A percentile compares a stretch with the other conserved stretches of the same genome.
Evolutionary conservation across 2,329 filamentous ascomycete species (phyloP).

Genomic region (Talaromyces sp.): DNA sequence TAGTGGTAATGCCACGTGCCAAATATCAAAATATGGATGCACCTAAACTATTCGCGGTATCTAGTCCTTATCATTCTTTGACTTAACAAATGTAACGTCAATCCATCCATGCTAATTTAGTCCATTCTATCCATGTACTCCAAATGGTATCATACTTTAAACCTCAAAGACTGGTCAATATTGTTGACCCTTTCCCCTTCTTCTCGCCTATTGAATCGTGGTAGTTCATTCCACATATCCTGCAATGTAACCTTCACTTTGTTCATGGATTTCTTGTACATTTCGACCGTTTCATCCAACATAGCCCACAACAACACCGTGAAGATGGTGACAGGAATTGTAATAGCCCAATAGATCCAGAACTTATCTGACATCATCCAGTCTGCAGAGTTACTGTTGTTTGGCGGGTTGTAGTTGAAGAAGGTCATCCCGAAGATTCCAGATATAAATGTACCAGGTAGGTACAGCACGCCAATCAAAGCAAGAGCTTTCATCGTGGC

Average conservation of each 20-base stretch:
- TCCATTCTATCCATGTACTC: neutral
- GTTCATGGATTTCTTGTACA: constrained; percentile 1
- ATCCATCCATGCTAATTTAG: neutral
- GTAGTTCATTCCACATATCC: neutral
- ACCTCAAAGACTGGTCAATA: neutral
- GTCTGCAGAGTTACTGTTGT: neutral
- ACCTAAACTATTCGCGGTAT: neutral
- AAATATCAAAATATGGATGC: too few relatives aligned
- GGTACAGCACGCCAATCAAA: constrained; percentile 14
- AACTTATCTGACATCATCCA: constrained; percentile 17
- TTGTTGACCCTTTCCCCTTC: neutral
- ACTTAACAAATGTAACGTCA: neutral
- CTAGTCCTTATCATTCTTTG: neutral
- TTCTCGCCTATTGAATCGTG: neutral
- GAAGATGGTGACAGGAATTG: constrained; percentile 15
- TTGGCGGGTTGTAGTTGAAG: constrained; percentile 13
- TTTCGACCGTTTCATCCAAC: constrained; percentile 11
- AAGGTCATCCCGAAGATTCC: constrained; percentile 16
- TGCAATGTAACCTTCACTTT: neutral
- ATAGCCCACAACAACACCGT: constrained; percentile 9
- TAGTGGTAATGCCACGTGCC: neutral
- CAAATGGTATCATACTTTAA: neutral
- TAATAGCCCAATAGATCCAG: constrained; percentile 18
- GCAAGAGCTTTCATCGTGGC: constrained; percentile 16
- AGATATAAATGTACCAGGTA: constrained; percentile 17